A percentile compares a stretch with the other conserved stretches of the same genome.
Conservation (phyloP, 2,329 filamentous ascomycete genomes). For the Davidsoniella virescens region DNA sequence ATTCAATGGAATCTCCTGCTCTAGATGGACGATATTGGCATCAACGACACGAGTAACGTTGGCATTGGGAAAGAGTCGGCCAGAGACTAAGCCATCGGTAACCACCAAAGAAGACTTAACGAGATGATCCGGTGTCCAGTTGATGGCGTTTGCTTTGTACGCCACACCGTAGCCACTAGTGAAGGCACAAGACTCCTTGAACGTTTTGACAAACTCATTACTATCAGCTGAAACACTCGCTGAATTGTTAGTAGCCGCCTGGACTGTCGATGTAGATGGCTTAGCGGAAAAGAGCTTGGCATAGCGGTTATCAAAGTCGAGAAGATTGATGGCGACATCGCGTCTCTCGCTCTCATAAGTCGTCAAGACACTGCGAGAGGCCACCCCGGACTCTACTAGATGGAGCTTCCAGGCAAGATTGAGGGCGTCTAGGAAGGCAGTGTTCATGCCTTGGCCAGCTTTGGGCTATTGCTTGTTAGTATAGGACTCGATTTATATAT, state of each 20-base stretch:
- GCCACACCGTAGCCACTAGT: constrained; percentile 83
- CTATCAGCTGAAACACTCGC: constrained; percentile 13
- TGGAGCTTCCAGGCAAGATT: constrained; percentile 97
- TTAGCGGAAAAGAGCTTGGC: constrained; percentile 77
- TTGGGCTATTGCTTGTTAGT: constrained; percentile 37
- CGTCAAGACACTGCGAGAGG: constrained; percentile 54
- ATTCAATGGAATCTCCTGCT: constrained; percentile 79
- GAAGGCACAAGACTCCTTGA: constrained; percentile 84
- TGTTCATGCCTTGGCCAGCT: constrained; percentile 68
- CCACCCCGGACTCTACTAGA: constrained; percentile 70
- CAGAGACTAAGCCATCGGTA: constrained; percentile 47
- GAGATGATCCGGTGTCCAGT: constrained; percentile 62
- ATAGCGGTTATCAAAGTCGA: constrained; percentile 79
- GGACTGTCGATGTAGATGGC: constrained; percentile 56
- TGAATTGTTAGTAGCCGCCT: constrained; percentile 37
- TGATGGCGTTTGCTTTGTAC: constrained; percentile 67
- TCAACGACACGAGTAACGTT: constrained; percentile 78
- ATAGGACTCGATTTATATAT: constrained; percentile 28
- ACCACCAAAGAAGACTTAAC: constrained; percentile 56
- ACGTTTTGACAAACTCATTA: constrained; percentile 74
- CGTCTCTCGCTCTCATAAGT: constrained; percentile 83
- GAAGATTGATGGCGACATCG: constrained; percentile 64
- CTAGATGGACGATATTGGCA: constrained; percentile 76
- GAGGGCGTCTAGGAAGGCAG: constrained; percentile 62
- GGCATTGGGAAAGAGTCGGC: constrained; percentile 59